These are phyloP conservation scores for Jacaranda mimosifolia DNA, from an alignment of 257 asterid species.

Conservation along the genomic window DNA sequence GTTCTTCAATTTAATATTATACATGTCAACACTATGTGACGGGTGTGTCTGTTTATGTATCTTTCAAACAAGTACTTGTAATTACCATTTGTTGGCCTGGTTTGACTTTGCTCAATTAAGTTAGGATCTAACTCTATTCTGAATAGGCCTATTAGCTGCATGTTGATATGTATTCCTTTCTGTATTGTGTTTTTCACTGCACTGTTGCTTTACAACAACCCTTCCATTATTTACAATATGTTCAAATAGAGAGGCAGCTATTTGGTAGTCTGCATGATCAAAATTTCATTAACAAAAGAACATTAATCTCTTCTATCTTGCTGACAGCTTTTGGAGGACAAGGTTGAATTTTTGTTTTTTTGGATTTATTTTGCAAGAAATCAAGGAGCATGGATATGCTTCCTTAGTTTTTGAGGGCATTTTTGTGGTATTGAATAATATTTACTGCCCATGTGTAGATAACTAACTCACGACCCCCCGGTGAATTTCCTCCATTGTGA, in stretches of 20 bases:
- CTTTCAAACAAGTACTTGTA: background rate
- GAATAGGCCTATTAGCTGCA: constrained; percentile 11
- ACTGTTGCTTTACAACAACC: background rate
- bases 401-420: background rate
- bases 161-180: background rate
- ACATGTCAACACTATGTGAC: background rate
- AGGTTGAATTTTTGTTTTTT: constrained; percentile 2
- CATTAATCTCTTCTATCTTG: background rate
- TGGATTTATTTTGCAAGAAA: background rate
- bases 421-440: background rate
- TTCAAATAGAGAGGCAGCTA: background rate
- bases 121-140: background rate
- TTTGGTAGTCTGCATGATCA: background rate
- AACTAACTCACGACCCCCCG: too few relatives aligned
- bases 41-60: background rate
- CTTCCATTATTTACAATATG: background rate
- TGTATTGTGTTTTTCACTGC: background rate
- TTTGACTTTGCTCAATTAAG: background rate
- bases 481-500: background rate
- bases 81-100: background rate
- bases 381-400: background rate
- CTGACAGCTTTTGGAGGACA: background rate
- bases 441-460: constrained; percentile 4
- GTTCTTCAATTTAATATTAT: background rate
- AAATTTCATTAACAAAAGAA: constrained; percentile 4